Base-by-base conservation (phyloP, 306 rosid genomes). In the Pyrus pyrifolia region DNA sequence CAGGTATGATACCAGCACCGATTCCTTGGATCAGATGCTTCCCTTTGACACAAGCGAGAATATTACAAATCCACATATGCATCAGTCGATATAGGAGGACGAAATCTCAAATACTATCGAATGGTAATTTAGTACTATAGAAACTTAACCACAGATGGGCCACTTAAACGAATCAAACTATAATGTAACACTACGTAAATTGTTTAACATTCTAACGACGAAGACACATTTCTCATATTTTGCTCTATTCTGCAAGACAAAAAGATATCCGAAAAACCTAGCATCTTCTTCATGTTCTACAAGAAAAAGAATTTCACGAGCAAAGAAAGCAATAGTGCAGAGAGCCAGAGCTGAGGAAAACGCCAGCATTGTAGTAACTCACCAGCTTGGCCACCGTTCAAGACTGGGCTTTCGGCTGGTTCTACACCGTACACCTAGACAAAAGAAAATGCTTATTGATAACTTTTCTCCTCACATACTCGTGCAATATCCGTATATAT, bases 301-400 rank as follows among this genome's bases (percentile, higher is more conserved):
- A 11, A 59, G 64, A 22, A 59, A 59, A 59, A 11, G 17, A 22
- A 22, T 59, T 31, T 71, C 73, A 59, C 9, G 72, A 38, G 40
- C 12, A 59, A 64, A 46, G 60, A 52, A 30, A 67, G 40, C 42
- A 35, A 49, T 11, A 52, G 73, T 49, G 67, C 22, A 3, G 55
- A 53, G 55, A 53, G 2, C 53, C 22, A 4, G 55, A 60, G 55
- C 53, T 4, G 45, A 19, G 70, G 52, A 60, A 59, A 76, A 35
- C 17, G 1, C 67, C 31, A 9, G 23, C 18, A 45, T 63, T 49
- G 45, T 73, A 46, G 25, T 23, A 62, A 78, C 85, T 84, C 82
- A 94, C 97, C 92, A 70, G 86, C 85, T 35, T 67, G 45, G 86
- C 96, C 97, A 82, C 98, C 96, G 77, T 45, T 89, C 81, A 94